Evolutionary conservation across 352 stramenopile genomes (phyloP).

Genomic region (Blastocystis sp.): DNA sequence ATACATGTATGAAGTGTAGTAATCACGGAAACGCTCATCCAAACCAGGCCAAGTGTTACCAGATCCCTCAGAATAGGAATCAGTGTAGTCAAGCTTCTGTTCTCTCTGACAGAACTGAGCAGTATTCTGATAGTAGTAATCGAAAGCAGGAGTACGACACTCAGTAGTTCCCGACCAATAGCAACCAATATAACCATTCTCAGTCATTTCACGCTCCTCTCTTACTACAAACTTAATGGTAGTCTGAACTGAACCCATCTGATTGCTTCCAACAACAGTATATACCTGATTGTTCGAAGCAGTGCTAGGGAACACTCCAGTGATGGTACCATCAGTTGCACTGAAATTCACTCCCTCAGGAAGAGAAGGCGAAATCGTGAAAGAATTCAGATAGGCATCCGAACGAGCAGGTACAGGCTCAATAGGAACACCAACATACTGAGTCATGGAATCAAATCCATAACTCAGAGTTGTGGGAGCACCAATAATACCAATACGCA

Average conservation of each 20-base stretch:
- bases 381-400: constrained; percentile 48
- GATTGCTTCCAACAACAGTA: constrained; percentile 33
- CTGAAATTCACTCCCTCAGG: constrained; percentile 5
- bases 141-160: constrained; percentile 43
- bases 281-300: constrained; percentile 2
- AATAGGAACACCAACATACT: constrained; percentile 40
- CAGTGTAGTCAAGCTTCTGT: constrained; percentile 26
- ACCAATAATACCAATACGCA: constrained; percentile 59
- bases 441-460: constrained; percentile 51
- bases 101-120: constrained; percentile 57
- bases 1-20: constrained; percentile 52
- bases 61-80: constrained; percentile 31
- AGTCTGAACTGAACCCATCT: constrained; percentile 7
- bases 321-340: constrained; percentile 30
- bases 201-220: constrained; percentile 30
- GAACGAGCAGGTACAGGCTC: constrained; percentile 41
- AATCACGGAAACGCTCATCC: constrained; percentile 62
- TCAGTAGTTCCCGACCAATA: constrained; percentile 51
- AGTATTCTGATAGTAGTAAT: constrained; percentile 48
- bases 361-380: constrained; percentile 48
- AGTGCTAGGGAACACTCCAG: constrained; percentile 31
- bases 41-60: constrained; percentile 62
- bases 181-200: constrained; percentile 48
- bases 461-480: constrained; percentile 26
- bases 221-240: constrained; percentile 20